Conservation (phyloP, 257 asterid genomes). For the Mitragyna speciosa region DNA sequence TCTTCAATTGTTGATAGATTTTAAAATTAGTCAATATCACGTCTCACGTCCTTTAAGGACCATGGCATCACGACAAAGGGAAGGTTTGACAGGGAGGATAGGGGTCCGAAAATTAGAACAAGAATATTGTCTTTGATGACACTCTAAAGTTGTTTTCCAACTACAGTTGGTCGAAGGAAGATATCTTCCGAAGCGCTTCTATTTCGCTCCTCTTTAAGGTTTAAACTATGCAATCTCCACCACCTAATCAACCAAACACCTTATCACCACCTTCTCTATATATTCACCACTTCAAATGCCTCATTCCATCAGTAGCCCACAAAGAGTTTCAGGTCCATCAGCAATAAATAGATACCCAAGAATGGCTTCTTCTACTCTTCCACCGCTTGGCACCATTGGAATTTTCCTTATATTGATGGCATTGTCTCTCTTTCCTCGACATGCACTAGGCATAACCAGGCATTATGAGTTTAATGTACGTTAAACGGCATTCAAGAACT, state of each 20-base stretch:
- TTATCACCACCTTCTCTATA: slow-evolving; percentile 12
- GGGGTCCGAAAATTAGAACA: slow-evolving; percentile 6
- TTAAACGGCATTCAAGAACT: background rate
- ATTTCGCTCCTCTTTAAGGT: slow-evolving; percentile 6
- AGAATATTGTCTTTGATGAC: slow-evolving; percentile 30
- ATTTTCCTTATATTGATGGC: slow-evolving; percentile 23
- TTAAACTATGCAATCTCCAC: background rate
- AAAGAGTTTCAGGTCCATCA: background rate
- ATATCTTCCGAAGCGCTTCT: slow-evolving; percentile 11
- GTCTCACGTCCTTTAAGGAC: background rate
- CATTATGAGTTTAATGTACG: slow-evolving; percentile 52
- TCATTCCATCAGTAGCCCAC: slow-evolving; percentile 11
- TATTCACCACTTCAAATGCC: slow-evolving; percentile 7
- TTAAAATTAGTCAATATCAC: slow-evolving; percentile 18
- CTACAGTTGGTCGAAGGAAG: slow-evolving; percentile 19
- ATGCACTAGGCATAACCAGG: slow-evolving; percentile 30
- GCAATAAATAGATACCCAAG: background rate
- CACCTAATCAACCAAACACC: slow-evolving; percentile 27
- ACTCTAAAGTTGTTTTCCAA: slow-evolving; percentile 36
- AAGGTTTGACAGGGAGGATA: slow-evolving; percentile 30
- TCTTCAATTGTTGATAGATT: too few species aligned
- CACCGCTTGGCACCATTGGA: background rate
- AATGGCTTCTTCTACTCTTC: slow-evolving; percentile 27
- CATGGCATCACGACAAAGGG: slow-evolving; percentile 32
- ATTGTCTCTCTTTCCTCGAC: slow-evolving; percentile 18